Evolutionary conservation across 208 protist genomes (phyloP).

Genomic region (Leishmania lainsoni): DNA sequence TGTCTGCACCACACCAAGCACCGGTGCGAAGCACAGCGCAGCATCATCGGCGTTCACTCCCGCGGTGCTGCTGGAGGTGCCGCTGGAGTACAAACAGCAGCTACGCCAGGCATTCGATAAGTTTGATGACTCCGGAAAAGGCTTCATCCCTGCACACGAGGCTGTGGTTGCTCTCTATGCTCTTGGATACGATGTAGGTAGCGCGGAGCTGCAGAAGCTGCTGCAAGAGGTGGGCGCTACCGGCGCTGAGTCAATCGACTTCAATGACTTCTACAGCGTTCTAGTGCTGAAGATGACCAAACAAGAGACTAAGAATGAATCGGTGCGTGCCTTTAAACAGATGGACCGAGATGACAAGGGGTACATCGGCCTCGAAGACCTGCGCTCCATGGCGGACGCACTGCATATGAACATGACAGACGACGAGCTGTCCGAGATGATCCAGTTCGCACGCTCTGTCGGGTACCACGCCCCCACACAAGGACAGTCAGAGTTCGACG

Average conservation of each 20-base stretch:
- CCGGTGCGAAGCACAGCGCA: constrained; percentile 14
- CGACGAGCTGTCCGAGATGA: constrained; percentile 97
- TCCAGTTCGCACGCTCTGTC: constrained; percentile 92
- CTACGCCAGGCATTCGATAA: constrained; percentile 96
- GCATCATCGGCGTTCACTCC: constrained; percentile 27
- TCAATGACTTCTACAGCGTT: constrained; percentile 91
- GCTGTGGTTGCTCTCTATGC: constrained; percentile 93
- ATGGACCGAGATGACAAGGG: constrained; percentile 94
- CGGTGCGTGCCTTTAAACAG: constrained; percentile 91
- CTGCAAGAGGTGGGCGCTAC: constrained; percentile 72
- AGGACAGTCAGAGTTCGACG: constrained; percentile 57
- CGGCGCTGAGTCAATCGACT: constrained; percentile 78
- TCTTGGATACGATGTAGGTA: constrained; percentile 94
- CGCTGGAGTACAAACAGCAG: constrained; percentile 81
- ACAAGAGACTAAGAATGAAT: constrained; percentile 81
- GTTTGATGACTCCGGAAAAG: constrained; percentile 94
- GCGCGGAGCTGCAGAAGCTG: constrained; percentile 85
- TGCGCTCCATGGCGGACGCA: constrained; percentile 91
- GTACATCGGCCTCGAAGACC: constrained; percentile 95
- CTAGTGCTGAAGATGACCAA: constrained; percentile 85
- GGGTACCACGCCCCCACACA: constrained; percentile 24
- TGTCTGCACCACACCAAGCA: background rate
- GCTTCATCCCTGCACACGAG: constrained; percentile 85
- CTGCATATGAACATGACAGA: constrained; percentile 95
- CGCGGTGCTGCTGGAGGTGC: constrained; percentile 54